These are phyloP conservation scores for Fraxinus sp. DNA, from an alignment of 305 asterid genomes.

Conservation along the genomic window DNA sequence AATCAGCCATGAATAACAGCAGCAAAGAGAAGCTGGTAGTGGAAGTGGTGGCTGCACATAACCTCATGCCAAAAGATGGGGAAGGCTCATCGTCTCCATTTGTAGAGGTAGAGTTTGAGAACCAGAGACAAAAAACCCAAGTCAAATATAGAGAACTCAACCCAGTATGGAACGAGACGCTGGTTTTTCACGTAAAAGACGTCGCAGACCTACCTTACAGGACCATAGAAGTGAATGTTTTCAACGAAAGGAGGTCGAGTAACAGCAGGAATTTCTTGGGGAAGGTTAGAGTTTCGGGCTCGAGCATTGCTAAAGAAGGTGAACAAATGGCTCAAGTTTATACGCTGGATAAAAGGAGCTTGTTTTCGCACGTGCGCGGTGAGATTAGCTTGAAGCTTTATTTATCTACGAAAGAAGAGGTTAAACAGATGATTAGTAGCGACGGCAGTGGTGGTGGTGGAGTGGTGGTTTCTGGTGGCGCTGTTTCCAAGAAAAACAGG, in stretches of 20 bases:
- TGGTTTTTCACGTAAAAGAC: slow-evolving; percentile 10
- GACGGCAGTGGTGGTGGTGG: neutral
- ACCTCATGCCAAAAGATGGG: slow-evolving; percentile 52
- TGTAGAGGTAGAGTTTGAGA: slow-evolving; percentile 46
- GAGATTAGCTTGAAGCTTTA: slow-evolving; percentile 16
- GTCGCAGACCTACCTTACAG: slow-evolving; percentile 4
- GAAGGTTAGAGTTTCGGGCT: slow-evolving; percentile 10
- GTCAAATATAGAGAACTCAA: slow-evolving; percentile 39
- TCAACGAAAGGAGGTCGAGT: neutral
- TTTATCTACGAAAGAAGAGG: slow-evolving; percentile 6
- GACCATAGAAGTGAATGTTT: slow-evolving; percentile 13
- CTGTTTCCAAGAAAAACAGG: slow-evolving; percentile 14
- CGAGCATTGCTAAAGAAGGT: slow-evolving; percentile 2
- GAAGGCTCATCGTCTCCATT: slow-evolving; percentile 45
- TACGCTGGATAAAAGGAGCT: slow-evolving; percentile 9
- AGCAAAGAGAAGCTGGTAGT: slow-evolving; percentile 36
- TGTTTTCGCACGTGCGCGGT: slow-evolving; percentile 16
- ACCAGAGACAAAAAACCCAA: slow-evolving; percentile 40
- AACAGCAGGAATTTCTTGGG: slow-evolving; percentile 14
- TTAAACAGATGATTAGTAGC: slow-evolving; percentile 3
- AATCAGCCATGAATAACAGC: neutral
- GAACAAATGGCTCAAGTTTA: slow-evolving; percentile 7
- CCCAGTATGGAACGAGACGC: slow-evolving; percentile 41
- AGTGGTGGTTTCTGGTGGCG: neutral
- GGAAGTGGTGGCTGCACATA: slow-evolving; percentile 46